Conservation (phyloP, 768 basidiomycete species). For the Gymnopilus junonius region DNA sequence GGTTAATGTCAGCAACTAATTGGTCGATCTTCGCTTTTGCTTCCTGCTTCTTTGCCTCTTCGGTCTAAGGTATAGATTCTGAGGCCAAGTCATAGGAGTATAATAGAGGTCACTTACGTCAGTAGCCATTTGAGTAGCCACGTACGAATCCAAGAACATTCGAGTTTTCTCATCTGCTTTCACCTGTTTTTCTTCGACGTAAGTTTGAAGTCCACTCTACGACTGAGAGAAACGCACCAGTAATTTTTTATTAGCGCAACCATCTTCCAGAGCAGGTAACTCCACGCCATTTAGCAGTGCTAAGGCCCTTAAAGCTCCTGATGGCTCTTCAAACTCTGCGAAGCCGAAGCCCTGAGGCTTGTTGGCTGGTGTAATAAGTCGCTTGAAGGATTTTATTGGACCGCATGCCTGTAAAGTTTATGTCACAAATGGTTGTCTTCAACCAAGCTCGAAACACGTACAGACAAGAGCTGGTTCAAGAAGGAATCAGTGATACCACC, state of each 20-base stretch:
- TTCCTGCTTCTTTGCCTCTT: conserved; percentile 66
- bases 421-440: background rate
- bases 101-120: conserved; percentile 59
- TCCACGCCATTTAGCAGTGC: conserved; percentile 54
- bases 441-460: conserved; percentile 41
- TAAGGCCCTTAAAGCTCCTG: conserved; percentile 79
- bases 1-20: conserved; percentile 73
- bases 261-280: conserved; percentile 56
- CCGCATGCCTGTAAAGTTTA: conserved; percentile 78
- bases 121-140: conserved; percentile 75
- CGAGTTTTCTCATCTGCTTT: conserved; percentile 98
- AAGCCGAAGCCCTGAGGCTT: conserved; percentile 98
- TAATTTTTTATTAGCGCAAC: conserved; percentile 54
- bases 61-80: conserved; percentile 50
- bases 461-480: conserved; percentile 76
- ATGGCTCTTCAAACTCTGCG: conserved; percentile 93
- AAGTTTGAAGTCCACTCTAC: conserved; percentile 47
- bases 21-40: conserved; percentile 68
- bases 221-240: conserved; percentile 59
- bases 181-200: conserved; percentile 60
- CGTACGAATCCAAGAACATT: conserved; percentile 84
- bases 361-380: conserved; percentile 89
- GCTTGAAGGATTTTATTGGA: conserved; percentile 86
- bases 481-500: conserved; percentile 88
- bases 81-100: background rate